Evolutionary conservation across 176 grass and related monocot genomes (phyloP).

Genomic region (Musa schizocarpa): DNA sequence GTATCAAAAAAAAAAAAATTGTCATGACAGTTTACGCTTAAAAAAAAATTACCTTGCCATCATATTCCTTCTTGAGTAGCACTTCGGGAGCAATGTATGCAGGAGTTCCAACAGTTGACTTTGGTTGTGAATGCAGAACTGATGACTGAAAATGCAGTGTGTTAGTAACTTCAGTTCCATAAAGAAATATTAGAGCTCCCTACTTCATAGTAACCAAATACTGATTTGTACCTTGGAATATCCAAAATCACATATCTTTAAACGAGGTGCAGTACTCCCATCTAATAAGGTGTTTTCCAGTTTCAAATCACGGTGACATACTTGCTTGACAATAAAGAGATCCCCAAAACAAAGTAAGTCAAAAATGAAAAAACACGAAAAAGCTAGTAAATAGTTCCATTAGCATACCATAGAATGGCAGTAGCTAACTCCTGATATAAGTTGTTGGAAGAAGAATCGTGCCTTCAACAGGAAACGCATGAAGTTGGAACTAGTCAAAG

Average conservation of each 20-base stretch:
- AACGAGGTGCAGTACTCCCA: slow-evolving; percentile 77
- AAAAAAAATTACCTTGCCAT: slow-evolving; percentile 54
- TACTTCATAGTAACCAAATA: background rate
- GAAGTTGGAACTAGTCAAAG: background rate
- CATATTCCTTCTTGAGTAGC: slow-evolving; percentile 49
- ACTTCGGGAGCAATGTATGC: slow-evolving; percentile 78
- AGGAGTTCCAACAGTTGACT: slow-evolving; percentile 65
- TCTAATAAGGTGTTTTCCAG: slow-evolving; percentile 91
- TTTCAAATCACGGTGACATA: slow-evolving; percentile 98
- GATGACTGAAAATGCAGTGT: slow-evolving; percentile 37
- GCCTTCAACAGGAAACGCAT: slow-evolving; percentile 32
- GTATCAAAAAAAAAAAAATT: background rate
- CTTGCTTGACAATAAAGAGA: slow-evolving; percentile 77
- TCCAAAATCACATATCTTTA: slow-evolving; percentile 97
- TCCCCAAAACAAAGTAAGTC: slow-evolving; percentile 5
- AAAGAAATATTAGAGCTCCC: background rate
- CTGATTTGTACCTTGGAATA: slow-evolving; percentile 75
- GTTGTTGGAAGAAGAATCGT: slow-evolving; percentile 94
- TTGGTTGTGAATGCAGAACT: slow-evolving; percentile 68
- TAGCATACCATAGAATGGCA: slow-evolving; percentile 91
- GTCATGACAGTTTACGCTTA: background rate
- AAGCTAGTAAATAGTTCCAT: background rate
- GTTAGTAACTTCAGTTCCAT: background rate
- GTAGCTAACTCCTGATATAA: slow-evolving; percentile 96
- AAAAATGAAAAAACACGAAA: slow-evolving; percentile 16